These are phyloP conservation scores for Peronosclerospora sorghi DNA, from an alignment of 352 stramenopile genomes.

Conservation along the genomic window DNA sequence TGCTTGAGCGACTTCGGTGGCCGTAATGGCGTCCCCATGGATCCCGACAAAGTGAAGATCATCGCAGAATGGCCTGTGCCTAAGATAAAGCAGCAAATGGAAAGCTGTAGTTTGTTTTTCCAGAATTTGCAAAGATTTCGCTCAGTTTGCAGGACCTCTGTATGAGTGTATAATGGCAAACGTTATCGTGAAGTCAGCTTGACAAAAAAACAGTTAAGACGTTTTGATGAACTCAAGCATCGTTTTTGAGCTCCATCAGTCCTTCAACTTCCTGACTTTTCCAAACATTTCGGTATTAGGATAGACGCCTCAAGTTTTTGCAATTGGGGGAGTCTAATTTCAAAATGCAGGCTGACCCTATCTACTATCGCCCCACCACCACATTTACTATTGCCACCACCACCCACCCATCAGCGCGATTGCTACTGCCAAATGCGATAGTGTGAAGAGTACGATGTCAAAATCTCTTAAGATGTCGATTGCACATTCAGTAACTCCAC, in stretches of 20 bases:
- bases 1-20: neutral
- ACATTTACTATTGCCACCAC: too few relatives aligned
- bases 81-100: neutral
- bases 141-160: neutral
- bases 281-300: too few relatives aligned
- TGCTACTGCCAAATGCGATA: too few relatives aligned
- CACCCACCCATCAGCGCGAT: too few relatives aligned
- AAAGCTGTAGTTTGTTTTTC: neutral
- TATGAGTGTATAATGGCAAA: neutral
- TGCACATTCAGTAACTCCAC: too few relatives aligned
- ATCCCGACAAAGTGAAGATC: neutral
- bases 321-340: neutral
- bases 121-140: conserved; percentile 1
- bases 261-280: too few relatives aligned
- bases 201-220: neutral
- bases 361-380: too few relatives aligned
- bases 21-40: neutral
- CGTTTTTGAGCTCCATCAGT: neutral
- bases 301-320: too few relatives aligned
- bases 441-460: too few relatives aligned
- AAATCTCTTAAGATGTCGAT: too few relatives aligned
- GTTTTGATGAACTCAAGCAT: neutral
- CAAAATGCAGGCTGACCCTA: conserved; percentile 1
- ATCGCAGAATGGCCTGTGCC: neutral
- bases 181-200: neutral